Evolutionary conservation across 148 eudicot species (phyloP).

Genomic region (Gaultheria prostrata): DNA sequence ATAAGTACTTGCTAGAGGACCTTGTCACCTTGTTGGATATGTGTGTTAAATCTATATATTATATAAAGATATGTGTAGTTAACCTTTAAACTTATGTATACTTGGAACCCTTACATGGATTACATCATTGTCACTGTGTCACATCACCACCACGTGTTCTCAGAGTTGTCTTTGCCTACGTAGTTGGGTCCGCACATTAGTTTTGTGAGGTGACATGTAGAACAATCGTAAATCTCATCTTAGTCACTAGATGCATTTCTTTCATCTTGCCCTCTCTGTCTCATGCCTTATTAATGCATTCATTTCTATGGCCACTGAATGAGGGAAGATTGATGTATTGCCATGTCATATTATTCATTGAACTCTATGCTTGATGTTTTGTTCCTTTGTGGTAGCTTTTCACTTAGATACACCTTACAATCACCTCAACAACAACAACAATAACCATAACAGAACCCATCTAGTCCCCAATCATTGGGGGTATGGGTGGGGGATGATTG

Average conservation of each 20-base stretch:
- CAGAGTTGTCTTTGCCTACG: not conserved
- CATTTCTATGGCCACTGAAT: not conserved
- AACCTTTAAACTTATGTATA: not conserved
- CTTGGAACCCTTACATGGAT: not conserved
- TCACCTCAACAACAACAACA: too few species aligned
- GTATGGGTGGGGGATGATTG: too few species aligned
- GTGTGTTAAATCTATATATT: not conserved
- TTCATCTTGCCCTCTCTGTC: not conserved
- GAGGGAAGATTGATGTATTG: not conserved
- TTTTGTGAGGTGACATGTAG: not conserved
- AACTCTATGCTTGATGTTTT: constrained; percentile 4
- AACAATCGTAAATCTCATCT: not conserved
- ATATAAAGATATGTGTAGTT: not conserved
- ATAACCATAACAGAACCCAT: too few species aligned
- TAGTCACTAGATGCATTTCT: not conserved
- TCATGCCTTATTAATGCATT: not conserved
- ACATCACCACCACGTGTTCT: not conserved
- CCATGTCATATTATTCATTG: not conserved
- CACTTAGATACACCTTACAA: not conserved
- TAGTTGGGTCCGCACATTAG: not conserved
- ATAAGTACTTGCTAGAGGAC: not conserved
- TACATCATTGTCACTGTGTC: not conserved
- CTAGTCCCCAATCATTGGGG: too few species aligned
- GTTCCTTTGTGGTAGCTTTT: constrained; percentile 3
- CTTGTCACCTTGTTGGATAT: not conserved